phyloP scores from a whole-genome alignment of 2,329 filamentous ascomycete species.

The Aotearoamyces nothofagi region DNA sequence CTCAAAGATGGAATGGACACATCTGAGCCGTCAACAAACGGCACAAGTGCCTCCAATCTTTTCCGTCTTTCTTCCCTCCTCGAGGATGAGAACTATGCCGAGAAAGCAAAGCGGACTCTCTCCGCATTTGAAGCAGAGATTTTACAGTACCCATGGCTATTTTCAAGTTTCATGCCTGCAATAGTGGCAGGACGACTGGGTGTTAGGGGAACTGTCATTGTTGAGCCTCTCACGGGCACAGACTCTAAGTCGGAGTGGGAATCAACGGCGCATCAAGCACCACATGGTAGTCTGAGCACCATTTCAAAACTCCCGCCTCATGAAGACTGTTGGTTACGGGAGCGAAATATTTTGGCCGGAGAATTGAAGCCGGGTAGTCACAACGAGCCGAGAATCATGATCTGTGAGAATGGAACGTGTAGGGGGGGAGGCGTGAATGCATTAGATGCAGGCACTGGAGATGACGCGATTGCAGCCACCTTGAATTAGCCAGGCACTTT shows the following conservation, averaged over 20 bases:
- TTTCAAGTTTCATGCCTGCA: conserved; percentile 61
- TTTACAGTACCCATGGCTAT: conserved; percentile 85
- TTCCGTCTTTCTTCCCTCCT: conserved; percentile 62
- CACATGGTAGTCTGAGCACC: conserved; percentile 13
- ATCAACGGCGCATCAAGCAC: conserved; percentile 2
- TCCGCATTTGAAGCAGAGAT: conserved; percentile 84
- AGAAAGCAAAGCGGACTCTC: conserved; percentile 57
- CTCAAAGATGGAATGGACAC: conserved; percentile 95
- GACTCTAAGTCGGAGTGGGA: conserved; percentile 11
- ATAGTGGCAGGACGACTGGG: conserved; percentile 66
- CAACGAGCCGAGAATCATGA: conserved; percentile 24
- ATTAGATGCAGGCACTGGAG: background rate
- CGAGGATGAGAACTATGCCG: conserved; percentile 45
- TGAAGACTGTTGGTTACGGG: conserved; percentile 28
- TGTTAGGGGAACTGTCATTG: conserved; percentile 39
- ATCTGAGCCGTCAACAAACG: conserved; percentile 79
- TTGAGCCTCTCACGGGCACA: conserved; percentile 10
- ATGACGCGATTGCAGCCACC: background rate
- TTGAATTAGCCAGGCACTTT: too few species aligned
- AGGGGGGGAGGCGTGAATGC: conserved; percentile 16
- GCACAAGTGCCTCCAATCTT: conserved; percentile 74
- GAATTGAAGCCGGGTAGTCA: conserved; percentile 16
- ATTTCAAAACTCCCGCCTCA: conserved; percentile 12
- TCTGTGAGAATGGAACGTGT: conserved; percentile 30
- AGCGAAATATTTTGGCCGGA: conserved; percentile 28